These are phyloP conservation scores for Gorgonomyces haynaldii DNA, from an alignment of 192 early-diverging fungal genomes.

Conservation along the genomic window DNA sequence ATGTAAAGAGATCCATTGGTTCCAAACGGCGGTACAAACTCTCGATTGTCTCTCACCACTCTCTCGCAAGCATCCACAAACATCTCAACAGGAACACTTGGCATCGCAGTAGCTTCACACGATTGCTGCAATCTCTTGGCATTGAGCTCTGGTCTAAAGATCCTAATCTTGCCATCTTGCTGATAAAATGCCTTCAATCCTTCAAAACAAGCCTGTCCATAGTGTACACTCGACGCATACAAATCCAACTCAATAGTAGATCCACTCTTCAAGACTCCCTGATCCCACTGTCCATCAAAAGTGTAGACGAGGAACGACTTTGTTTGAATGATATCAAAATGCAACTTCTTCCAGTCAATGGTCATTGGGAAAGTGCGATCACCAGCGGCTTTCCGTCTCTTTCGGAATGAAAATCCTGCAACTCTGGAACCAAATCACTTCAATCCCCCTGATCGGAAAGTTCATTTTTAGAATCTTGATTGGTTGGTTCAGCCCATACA, in stretches of 20 bases:
- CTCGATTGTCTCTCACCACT: slow-evolving; percentile 50
- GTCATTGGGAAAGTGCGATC: slow-evolving; percentile 1
- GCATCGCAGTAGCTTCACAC: slow-evolving; percentile 48
- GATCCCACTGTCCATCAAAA: slow-evolving; percentile 48
- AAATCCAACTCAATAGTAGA: background rate
- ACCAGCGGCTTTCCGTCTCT: too few species aligned
- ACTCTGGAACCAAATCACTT: too few species aligned
- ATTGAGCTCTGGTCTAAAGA: slow-evolving; percentile 63
- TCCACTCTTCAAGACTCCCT: slow-evolving; percentile 39
- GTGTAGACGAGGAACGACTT: slow-evolving; percentile 55
- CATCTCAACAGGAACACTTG: slow-evolving; percentile 40
- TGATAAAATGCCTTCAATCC: slow-evolving; percentile 68
- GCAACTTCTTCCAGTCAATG: slow-evolving; percentile 56
- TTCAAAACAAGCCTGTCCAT: slow-evolving; percentile 69
- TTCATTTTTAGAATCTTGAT: slow-evolving; percentile 2
- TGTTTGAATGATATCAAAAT: slow-evolving; percentile 52
- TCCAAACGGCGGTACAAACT: slow-evolving; percentile 61
- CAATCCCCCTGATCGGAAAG: slow-evolving; percentile 3
- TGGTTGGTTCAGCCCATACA: slow-evolving; percentile 1
- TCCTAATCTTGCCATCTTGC: slow-evolving; percentile 53
- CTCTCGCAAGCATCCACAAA: slow-evolving; percentile 50
- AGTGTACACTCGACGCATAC: slow-evolving; percentile 50
- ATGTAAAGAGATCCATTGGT: slow-evolving; percentile 59
- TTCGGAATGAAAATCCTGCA: too few species aligned
- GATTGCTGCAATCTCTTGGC: slow-evolving; percentile 45